These are phyloP conservation scores for Petunia secreta DNA, from an alignment of 257 asterid genomes.

Conservation along the genomic window DNA sequence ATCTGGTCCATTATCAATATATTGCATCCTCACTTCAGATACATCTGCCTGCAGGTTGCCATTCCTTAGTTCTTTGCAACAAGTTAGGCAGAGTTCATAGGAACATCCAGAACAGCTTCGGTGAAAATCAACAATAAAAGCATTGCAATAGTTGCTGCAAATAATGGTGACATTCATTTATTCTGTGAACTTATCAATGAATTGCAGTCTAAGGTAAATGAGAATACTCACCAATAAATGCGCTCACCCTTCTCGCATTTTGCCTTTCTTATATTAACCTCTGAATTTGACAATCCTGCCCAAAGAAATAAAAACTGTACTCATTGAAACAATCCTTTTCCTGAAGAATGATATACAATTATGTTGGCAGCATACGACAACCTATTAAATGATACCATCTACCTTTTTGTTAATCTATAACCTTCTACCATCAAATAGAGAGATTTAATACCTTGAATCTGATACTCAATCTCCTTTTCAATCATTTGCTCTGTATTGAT, in stretches of 20 bases:
- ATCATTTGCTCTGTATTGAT: slow-evolving; percentile 56
- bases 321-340: not conserved
- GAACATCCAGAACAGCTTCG: slow-evolving; percentile 74
- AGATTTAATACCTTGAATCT: slow-evolving; percentile 52
- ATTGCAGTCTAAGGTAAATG: slow-evolving; percentile 15
- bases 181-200: slow-evolving; percentile 2
- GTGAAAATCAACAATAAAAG: slow-evolving; percentile 70
- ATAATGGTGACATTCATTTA: slow-evolving; percentile 27
- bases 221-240: slow-evolving; percentile 62
- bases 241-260: slow-evolving; percentile 46
- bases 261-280: slow-evolving; percentile 41
- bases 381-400: not conserved
- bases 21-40: slow-evolving; percentile 29
- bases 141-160: slow-evolving; percentile 78
- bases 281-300: slow-evolving; percentile 60
- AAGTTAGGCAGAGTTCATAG: slow-evolving; percentile 77
- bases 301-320: slow-evolving; percentile 27
- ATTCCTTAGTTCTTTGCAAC: slow-evolving; percentile 76
- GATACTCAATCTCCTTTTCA: slow-evolving; percentile 76
- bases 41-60: slow-evolving; percentile 57
- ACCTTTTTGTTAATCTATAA: slow-evolving; percentile 2
- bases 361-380: not conserved
- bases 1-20: slow-evolving; percentile 31
- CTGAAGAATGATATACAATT: not conserved
- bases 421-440: not conserved